Percentiles rank a stretch among this genome's conserved stretches.
Evolutionary conservation across 805 yeast genomes (phyloP).

Genomic region (Cyberlindnera bimundalis): DNA sequence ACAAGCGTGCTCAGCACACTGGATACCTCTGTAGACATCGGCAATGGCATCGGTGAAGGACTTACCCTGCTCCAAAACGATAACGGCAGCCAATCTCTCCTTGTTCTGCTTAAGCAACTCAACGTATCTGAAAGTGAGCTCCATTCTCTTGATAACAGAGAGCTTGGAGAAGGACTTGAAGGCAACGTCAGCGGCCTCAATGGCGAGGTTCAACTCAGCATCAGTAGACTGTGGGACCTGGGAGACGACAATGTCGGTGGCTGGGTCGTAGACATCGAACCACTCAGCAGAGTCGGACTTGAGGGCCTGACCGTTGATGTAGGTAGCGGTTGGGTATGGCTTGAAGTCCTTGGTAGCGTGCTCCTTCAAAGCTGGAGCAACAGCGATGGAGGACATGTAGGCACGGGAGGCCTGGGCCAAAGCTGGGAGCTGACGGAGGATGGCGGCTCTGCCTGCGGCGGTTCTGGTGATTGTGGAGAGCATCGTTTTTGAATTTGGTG

Average conservation of each 20-base stretch:
- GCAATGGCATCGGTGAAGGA: constrained; percentile 73
- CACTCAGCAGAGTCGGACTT: constrained; percentile 50
- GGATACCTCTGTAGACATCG: constrained; percentile 72
- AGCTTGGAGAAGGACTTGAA: constrained; percentile 51
- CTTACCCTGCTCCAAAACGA: constrained; percentile 74
- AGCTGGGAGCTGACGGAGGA: constrained; percentile 10
- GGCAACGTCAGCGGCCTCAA: constrained; percentile 61
- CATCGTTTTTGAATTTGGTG: constrained; percentile 6
- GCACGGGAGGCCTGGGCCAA: constrained; percentile 14
- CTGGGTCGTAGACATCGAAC: constrained; percentile 75
- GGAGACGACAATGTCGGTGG: constrained; percentile 63
- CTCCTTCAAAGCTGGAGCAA: constrained; percentile 36
- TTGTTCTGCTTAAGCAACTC: constrained; percentile 59
- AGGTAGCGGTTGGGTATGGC: constrained; percentile 50
- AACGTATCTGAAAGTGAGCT: constrained; percentile 66
- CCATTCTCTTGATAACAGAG: constrained; percentile 51
- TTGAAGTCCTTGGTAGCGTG: constrained; percentile 37
- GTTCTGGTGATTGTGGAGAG: constrained; percentile 14
- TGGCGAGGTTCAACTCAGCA: constrained; percentile 61
- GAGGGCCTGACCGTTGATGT: constrained; percentile 43
- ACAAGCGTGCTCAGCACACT: constrained; percentile 78
- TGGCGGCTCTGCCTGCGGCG: constrained; percentile 12
- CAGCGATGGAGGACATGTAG: constrained; percentile 21
- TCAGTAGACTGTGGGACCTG: constrained; percentile 71
- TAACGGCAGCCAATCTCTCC: constrained; percentile 62